A percentile compares a stretch with the other conserved stretches of the same genome.
These are phyloP conservation scores for Lasiosphaeria ovina DNA, from an alignment of 495 filamentous ascomycete species.

Conservation along the genomic window DNA sequence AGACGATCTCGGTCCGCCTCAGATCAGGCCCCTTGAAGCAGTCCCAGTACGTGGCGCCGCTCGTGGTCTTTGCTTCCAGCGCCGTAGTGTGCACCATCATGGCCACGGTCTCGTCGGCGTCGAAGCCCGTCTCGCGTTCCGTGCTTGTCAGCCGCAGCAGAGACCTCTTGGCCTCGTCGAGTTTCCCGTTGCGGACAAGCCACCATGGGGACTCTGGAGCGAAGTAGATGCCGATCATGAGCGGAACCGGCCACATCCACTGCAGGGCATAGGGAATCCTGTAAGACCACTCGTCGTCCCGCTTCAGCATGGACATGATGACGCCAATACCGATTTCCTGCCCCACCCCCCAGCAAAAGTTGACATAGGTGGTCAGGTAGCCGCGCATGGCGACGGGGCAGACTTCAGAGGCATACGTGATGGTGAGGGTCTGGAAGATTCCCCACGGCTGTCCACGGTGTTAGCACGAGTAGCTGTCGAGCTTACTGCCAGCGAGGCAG, in stretches of 20 bases:
- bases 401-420: slow-evolving; percentile 80
- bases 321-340: slow-evolving; percentile 74
- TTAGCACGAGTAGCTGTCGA: slow-evolving; percentile 4
- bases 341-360: slow-evolving; percentile 79
- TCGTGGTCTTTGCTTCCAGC: slow-evolving; percentile 67
- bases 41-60: slow-evolving; percentile 67
- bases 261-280: slow-evolving; percentile 68
- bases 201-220: slow-evolving; percentile 83
- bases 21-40: slow-evolving; percentile 74
- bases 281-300: slow-evolving; percentile 58
- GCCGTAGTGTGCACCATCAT: slow-evolving; percentile 86
- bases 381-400: slow-evolving; percentile 69
- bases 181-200: slow-evolving; percentile 69
- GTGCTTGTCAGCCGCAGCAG: slow-evolving; percentile 64
- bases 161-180: slow-evolving; percentile 65
- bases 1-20: slow-evolving; percentile 74
- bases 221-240: slow-evolving; percentile 67
- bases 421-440: slow-evolving; percentile 74
- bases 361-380: slow-evolving; percentile 77
- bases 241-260: slow-evolving; percentile 82
- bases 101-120: slow-evolving; percentile 71
- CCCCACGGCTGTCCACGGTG: slow-evolving; percentile 55
- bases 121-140: slow-evolving; percentile 58
- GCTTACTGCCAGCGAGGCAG: slow-evolving; percentile 19
- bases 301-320: slow-evolving; percentile 61